Evolutionary conservation across 352 stramenopile species (phyloP), one percentile per base, ranked within the genome.

Genomic region (Hyaloperonospora arabidopsidis): DNA sequence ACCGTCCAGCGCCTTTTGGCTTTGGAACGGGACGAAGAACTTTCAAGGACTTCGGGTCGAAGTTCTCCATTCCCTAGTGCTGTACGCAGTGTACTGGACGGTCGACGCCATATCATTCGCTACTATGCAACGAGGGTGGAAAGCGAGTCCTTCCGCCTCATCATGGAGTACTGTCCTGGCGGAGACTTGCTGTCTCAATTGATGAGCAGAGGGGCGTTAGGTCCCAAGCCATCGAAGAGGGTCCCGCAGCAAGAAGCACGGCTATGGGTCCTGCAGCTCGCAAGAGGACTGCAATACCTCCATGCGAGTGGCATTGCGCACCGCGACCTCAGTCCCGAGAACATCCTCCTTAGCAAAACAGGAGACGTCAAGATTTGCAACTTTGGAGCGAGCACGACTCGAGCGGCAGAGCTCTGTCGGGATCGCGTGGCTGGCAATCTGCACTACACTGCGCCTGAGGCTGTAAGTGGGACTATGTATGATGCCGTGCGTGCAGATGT

Each of bases 401-500:
- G 59, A 49, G 62, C 59, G 1, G 36, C 59, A 21, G 60, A 69
- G 23, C 53, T 49, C 34, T 61, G 58, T 38, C 49, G 66, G 0
- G 74, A 81, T 49, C 59, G 62, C 12, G 67, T 78, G 25, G 70
- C 82, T 59, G 52, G 70, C 21, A 68, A 75, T 41, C 41, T 75
- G 44, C 68, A 84, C 52, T 88, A 87, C 64, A 84, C 81, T 35
- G 79, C 77, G 0, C 79, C 77, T 1, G 79, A 90, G 40, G 65
- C 70, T 21, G 72, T 81, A 15, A 67, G 61, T 28, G 67, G 63
- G 7, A 55, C 45, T 0, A 63, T 59, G 39, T 90, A 88, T 63
- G 78, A 90, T 65, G 58, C 77, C 0, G 46, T 68, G 11, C 65
- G 63, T 35, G 79, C 73, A 13, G 79, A 89, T 47, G 61, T 89